Base-by-base conservation (phyloP, 441 rosid genomes). In the Oxalis stricta region DNA sequence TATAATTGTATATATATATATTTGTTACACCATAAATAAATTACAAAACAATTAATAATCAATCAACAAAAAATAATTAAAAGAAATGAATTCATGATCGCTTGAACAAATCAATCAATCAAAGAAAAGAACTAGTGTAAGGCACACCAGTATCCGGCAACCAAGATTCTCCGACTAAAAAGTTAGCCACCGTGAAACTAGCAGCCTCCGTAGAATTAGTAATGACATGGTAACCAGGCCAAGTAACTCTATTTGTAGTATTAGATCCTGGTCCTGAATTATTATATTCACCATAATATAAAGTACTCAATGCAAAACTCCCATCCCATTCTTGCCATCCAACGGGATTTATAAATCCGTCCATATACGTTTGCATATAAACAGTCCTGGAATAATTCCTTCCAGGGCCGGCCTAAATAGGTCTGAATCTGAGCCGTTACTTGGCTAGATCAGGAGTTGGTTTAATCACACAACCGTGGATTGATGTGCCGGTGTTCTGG, bases 401-500 rank as follows among this genome's bases (percentile, higher is more conserved):
- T 80, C 89, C 89, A 80, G 11, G 89, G 89, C 59, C 89, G 52
- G 10, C 89, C 89, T 1, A 80, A 58, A 38, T 70, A 80, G 0
- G 89, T 80, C 17, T 34, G 24, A 15, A 70, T 69, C n/a, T 0
- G 58, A 53, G 0, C 5, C 6, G 18, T 39, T 68, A 59, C 64
- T 56, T 8, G 69, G 76, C 68, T 35, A 80, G 24, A 34, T 80
- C 85, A 7, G 38, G 56, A 4, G 85, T 64, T 5, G 82, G 71
- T 50, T 2, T 60, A 24, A 80, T 58, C 0, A 14, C 60, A 45
- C 76, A 80, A 31, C 60, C 60, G 2, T 73, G 82, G 32, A 77
- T 70, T 3, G 82, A 77, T 10, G 62, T 77, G 38, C 85, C 89
- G 0, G 89, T 80, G 53, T 73, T 80, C 38, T 84, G 94, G 44